These are phyloP conservation scores for Cornus suecica DNA, from an alignment of 148 eudicot genomes.

Conservation along the genomic window DNA sequence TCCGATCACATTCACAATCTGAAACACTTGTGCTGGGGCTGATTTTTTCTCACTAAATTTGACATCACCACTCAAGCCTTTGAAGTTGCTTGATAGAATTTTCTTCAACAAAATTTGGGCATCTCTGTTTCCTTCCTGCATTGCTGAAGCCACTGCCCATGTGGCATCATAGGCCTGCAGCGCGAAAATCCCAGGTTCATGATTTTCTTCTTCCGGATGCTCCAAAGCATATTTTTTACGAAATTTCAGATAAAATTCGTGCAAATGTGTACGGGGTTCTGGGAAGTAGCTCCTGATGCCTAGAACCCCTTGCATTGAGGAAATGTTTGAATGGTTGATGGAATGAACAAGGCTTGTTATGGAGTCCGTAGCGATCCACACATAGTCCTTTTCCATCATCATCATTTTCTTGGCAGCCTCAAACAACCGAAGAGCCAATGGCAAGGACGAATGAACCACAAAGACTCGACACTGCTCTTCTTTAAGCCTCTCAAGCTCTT, in stretches of 20 bases:
- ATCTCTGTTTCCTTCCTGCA: neutral
- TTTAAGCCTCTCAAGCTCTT: neutral
- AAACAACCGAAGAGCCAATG: neutral
- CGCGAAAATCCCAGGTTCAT: neutral
- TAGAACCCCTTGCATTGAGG: neutral
- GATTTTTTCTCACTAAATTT: neutral
- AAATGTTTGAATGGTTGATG: neutral
- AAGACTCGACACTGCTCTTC: neutral
- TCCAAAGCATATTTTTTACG: neutral
- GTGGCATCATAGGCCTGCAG: slow-evolving; percentile 3
- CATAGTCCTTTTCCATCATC: slow-evolving; percentile 1
- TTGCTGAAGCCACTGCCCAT: neutral
- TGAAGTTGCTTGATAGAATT: neutral
- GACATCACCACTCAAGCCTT: slow-evolving; percentile 15
- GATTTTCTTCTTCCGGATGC: slow-evolving; percentile 2
- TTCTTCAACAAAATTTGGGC: neutral
- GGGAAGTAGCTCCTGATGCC: neutral
- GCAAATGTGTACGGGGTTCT: neutral
- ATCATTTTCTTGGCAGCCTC: neutral
- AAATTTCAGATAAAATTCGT: neutral
- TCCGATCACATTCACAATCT: slow-evolving; percentile 20
- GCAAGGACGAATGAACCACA: neutral
- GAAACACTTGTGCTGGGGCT: neutral
- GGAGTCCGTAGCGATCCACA: neutral
- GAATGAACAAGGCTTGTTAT: neutral